Evolutionary conservation across 257 asterid species (phyloP).

Genomic region (Knoxia roxburghii): DNA sequence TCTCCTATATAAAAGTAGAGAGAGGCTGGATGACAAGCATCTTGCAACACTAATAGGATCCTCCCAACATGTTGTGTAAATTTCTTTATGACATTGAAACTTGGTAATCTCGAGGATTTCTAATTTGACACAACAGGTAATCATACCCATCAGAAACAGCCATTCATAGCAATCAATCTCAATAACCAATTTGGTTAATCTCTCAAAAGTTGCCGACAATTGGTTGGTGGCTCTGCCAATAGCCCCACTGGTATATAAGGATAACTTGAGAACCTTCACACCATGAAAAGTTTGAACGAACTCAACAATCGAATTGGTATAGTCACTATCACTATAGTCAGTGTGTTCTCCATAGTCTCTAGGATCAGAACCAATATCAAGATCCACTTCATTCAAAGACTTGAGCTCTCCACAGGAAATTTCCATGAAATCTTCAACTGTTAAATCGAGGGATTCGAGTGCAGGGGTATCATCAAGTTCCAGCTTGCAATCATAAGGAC

Average conservation of each 20-base stretch:
- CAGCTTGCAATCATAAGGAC: background rate
- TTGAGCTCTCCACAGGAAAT: background rate
- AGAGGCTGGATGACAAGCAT: background rate
- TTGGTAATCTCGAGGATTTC: background rate
- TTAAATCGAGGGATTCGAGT: background rate
- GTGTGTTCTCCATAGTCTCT: too few species aligned
- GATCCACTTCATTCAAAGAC: background rate
- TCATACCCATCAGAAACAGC: background rate
- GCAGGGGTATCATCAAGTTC: conserved; percentile 2
- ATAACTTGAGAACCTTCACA: background rate
- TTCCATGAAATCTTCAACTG: too few species aligned
- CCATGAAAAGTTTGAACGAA: background rate
- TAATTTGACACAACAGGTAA: background rate
- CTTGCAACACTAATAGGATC: background rate
- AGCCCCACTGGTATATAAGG: background rate
- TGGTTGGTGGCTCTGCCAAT: background rate
- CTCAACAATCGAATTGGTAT: background rate
- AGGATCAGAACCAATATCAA: too few species aligned
- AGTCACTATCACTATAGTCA: too few species aligned
- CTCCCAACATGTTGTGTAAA: background rate
- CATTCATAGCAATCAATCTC: background rate
- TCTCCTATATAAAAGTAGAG: background rate
- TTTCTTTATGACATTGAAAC: background rate
- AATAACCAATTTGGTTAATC: background rate
- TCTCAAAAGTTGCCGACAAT: background rate